Percentiles rank a stretch among this genome's conserved stretches.
Conservation (phyloP, 2,329 filamentous ascomycete species). For the Phyllosticta capitalensis region DNA sequence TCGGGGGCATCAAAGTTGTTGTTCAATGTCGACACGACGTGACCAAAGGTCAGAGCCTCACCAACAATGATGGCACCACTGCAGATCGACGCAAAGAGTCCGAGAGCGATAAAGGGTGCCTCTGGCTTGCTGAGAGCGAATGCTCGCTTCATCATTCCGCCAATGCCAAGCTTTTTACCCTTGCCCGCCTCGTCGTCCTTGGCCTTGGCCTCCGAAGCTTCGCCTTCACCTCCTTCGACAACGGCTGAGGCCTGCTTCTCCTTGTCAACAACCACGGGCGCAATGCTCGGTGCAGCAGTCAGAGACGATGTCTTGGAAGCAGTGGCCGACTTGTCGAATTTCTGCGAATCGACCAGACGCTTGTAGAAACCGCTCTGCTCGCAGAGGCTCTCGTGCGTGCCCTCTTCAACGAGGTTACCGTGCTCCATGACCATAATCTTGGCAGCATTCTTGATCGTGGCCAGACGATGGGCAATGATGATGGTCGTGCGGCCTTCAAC, state of each 20-base stretch:
- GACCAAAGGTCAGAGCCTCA: constrained; percentile 48
- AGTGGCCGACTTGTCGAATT: constrained; percentile 22
- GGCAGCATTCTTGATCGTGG: constrained; percentile 28
- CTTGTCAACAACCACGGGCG: neutral
- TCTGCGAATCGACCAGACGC: constrained; percentile 25
- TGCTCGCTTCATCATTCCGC: constrained; percentile 18
- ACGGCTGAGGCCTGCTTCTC: neutral
- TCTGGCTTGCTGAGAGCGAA: constrained; percentile 28
- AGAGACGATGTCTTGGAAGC: constrained; percentile 9
- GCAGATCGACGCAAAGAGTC: constrained; percentile 35
- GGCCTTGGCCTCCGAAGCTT: neutral
- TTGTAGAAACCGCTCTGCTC: constrained; percentile 22
- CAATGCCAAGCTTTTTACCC: constrained; percentile 9
- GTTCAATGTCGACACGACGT: constrained; percentile 43
- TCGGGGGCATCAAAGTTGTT: constrained; percentile 27
- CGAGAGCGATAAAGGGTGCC: constrained; percentile 29
- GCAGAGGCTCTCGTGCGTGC: constrained; percentile 22
- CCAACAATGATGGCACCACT: constrained; percentile 48
- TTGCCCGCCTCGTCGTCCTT: neutral
- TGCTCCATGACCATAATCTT: constrained; percentile 28
- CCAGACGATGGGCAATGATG: constrained; percentile 28
- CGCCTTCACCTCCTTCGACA: neutral
- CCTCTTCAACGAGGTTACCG: constrained; percentile 23
- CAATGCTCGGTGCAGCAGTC: constrained; percentile 7
- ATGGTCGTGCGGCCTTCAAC: constrained; percentile 24